Base-by-base conservation (phyloP, 192 early-diverging fungal genomes). In the Podila clonocystis region DNA sequence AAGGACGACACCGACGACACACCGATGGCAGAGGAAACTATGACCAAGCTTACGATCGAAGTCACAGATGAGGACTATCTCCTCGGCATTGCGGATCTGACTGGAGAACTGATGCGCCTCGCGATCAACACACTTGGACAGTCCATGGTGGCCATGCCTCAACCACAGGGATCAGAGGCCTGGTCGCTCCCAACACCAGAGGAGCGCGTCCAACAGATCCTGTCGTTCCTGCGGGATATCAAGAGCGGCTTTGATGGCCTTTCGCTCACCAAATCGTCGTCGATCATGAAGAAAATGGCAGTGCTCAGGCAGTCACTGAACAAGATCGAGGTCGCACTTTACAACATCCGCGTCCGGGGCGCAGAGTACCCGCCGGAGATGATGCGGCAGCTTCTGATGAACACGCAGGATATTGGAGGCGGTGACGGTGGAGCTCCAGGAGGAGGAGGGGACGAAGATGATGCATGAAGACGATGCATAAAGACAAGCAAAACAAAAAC, bases 21-120 rank as follows among this genome's bases (percentile, higher is more conserved):
- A 26, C 20, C 52, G 6, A 55, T 55, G 52, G 24, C 52, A 4
- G 52, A 55, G 36, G 34, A n/a, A 1, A 31, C 34, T n/a, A 28
- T 50, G 24, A 50, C 28, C 15, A 50, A 50, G 38, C 55, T 69
- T 15, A 55, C 57, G 20, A 22, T 80, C 4, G 77, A 73, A 22
- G 62, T 89, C 11, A 77, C 87, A 13, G 74, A 85, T 15, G 82
- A 87, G 45, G 87, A 89, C 50, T 91, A 89, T 65, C 17, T 91
- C 24, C 65, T 88, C 5, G 90, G 90, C 12, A 65, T 91, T 17
- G 89, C 88, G 12, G 89, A 91, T 73, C 84, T 91, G 33, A 89
- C 88, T 11, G 90, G 90, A 55, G 89, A 91, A 63, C 62, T 91
- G 29, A 91, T 91, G 89, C 77, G 89, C 55, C 75, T 85, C 17